Evolutionary conservation across 1,139 yeast genomes (phyloP), one percentile per base, ranked within the genome.

Genomic region (Kurtzmaniella quercitrusa): DNA sequence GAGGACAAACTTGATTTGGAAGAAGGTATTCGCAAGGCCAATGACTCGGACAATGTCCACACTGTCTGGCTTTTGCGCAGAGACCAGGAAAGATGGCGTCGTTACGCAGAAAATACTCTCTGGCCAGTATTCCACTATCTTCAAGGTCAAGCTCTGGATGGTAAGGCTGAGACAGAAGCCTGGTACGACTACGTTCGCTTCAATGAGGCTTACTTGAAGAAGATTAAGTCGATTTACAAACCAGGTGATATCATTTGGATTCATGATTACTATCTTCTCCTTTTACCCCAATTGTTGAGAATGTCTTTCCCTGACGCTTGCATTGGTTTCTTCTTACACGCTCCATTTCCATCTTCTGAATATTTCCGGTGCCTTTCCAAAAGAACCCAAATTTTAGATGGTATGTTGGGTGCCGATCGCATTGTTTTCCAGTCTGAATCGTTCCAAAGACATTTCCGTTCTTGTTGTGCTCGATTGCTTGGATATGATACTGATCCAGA

Each of bases 81-180:
- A 50, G 85, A 85, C 59, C 84, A 78, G 54, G 79, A 75, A 55
- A 69, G 93, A 54, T 93, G 97, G 96, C 73, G 96, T 54, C 71
- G 73, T 47, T 91, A 88, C 59, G 96, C 98, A 0, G 98, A 93
- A 58, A 81, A 85, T 53, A 84, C 84, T 19, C 70, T 94, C 38
- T 94, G 98, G 98, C 96, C 97, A 1, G 84, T 88, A 2, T 82
- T 91, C 62, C 98, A 94, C 61, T 93, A 93, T 64, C 87, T 91
- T 59, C 86, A 88, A 63, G 84, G 83, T 42, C 78, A 80, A 36
- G 67, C 73, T 0, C 60, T 66, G 1, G 85, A 85, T 56, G 93
- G 93, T 2, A 71, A 72, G 44, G 80, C 78, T 39, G 95, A 88
- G 55, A 73, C 79, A 40, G 72, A 78, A 41, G 88, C 93, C 79